phyloP scores from a whole-genome alignment of 257 asterid genomes.

The Przewalskia tangutica region DNA sequence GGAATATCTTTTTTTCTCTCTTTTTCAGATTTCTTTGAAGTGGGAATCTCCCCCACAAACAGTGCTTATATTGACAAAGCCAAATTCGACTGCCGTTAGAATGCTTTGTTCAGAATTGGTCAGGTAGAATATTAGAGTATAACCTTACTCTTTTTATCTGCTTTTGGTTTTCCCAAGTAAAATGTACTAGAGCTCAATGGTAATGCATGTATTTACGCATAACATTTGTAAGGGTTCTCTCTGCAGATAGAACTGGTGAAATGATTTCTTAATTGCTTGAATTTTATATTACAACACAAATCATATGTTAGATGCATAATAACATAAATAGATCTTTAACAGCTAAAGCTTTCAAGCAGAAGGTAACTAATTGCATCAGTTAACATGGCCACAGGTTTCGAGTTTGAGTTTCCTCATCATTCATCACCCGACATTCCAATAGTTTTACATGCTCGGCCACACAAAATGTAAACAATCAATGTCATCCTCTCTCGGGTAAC shows the following conservation, averaged over 20 bases:
- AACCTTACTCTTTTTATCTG: not conserved
- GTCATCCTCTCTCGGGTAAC: not conserved
- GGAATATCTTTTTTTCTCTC: not conserved
- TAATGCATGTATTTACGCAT: not conserved
- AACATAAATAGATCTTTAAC: not conserved
- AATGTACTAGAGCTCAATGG: not conserved
- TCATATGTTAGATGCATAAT: not conserved
- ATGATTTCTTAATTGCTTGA: not conserved
- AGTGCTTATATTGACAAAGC: conserved; percentile 77
- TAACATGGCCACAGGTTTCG: not conserved
- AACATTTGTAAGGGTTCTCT: not conserved
- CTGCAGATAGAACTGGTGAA: not conserved
- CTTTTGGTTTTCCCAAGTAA: not conserved
- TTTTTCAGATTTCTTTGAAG: conserved; percentile 53
- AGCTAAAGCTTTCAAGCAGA: not conserved
- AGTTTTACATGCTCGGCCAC: not conserved
- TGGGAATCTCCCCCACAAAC: conserved; percentile 92
- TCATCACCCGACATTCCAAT: not conserved
- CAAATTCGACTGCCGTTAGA: conserved; percentile 66
- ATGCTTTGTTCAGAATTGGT: conserved; percentile 65
- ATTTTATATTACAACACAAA: not conserved
- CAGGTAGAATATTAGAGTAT: conserved; percentile 44
- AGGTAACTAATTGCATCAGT: not conserved
- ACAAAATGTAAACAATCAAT: not conserved
- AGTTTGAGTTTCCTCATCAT: not conserved